Evolutionary conservation across 768 basidiomycete genomes (phyloP).

Genomic region (Roridomyces roridus): DNA sequence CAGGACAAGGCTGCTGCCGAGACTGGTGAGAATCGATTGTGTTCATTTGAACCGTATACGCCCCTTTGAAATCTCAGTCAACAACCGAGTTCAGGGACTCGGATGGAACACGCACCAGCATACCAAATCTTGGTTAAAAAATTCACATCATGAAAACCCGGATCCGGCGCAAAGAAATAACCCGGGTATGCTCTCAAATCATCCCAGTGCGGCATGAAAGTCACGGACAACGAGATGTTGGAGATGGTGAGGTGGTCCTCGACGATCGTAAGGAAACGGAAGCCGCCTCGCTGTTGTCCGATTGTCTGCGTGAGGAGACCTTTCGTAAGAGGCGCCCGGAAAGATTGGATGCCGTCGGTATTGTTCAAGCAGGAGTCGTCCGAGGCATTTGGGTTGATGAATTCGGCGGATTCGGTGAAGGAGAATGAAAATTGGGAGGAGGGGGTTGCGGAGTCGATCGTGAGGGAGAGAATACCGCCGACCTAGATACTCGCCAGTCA

Average conservation of each 20-base stretch:
- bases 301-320: slow-evolving; percentile 42
- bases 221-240: too few species aligned
- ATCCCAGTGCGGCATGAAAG: too few species aligned
- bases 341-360: slow-evolving; percentile 40
- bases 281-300: slow-evolving; percentile 44
- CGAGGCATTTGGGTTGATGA: slow-evolving; percentile 47
- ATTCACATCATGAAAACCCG: too few species aligned
- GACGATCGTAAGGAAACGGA: slow-evolving; percentile 54
- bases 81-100: not conserved
- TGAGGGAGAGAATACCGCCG: slow-evolving; percentile 39
- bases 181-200: too few species aligned
- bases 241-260: slow-evolving; percentile 44
- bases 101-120: slow-evolving; percentile 38
- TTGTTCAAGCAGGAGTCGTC: slow-evolving; percentile 45
- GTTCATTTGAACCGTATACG: slow-evolving; percentile 60
- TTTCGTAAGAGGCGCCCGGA: slow-evolving; percentile 34
- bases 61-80: slow-evolving; percentile 19
- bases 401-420: too few species aligned
- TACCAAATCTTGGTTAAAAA: slow-evolving; percentile 63
- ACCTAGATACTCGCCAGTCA: too few species aligned
- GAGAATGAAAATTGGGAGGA: too few species aligned
- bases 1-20: too few species aligned
- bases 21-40: slow-evolving; percentile 45
- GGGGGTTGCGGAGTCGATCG: slow-evolving; percentile 31
- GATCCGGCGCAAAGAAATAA: too few species aligned